Conservation (phyloP, 2,329 filamentous ascomycete species). For the Ophiostoma ulmi region DNA sequence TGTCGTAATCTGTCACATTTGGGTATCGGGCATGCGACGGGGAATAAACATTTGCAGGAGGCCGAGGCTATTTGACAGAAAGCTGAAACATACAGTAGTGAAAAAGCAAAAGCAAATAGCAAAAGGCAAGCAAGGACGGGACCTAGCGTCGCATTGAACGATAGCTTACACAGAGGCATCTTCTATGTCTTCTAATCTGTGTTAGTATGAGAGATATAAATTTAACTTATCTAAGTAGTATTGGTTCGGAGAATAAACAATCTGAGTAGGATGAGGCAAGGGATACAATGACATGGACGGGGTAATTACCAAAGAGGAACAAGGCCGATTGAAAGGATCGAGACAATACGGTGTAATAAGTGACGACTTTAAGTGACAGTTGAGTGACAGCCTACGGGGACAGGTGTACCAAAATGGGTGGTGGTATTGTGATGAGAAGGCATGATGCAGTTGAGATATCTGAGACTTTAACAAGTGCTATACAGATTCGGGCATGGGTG, state of each 20-base stretch:
- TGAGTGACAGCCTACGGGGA: not conserved
- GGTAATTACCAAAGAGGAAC: not conserved
- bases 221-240: not conserved
- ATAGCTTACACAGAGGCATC: not conserved
- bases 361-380: not conserved
- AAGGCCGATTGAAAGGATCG: not conserved
- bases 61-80: not conserved
- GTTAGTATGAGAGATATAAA: not conserved
- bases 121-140: not conserved
- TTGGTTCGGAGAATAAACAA: constrained; percentile 4
- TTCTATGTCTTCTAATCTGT: not conserved
- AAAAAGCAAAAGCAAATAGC: not conserved
- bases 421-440: not conserved
- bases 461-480: not conserved
- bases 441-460: not conserved
- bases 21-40: not conserved
- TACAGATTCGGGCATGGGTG: not conserved
- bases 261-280: not conserved
- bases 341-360: not conserved
- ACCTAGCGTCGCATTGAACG: not conserved
- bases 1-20: not conserved
- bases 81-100: not conserved
- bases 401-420: not conserved
- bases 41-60: not conserved
- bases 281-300: not conserved